Base-by-base conservation (phyloP, 139 green algal species). In the Chlorella sp. region DNA sequence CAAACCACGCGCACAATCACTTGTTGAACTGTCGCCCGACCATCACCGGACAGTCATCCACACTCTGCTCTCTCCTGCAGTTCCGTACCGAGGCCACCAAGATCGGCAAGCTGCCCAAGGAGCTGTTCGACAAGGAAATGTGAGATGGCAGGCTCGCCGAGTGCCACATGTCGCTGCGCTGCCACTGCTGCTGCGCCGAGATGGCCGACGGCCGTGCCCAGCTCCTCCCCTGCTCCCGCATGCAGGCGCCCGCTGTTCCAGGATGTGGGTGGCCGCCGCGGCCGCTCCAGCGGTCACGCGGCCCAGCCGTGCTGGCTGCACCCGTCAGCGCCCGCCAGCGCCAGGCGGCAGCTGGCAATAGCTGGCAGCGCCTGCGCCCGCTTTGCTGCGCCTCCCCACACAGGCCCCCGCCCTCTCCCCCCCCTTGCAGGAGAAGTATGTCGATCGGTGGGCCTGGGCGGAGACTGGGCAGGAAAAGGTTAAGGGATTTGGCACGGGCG, bases 401-500 rank as follows among this genome's bases (percentile, higher is more conserved):
- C 0, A 0, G 7, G 2, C 5, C 0, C 8, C 60, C 25, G 23
- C 4, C 27, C 42, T 43, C 27, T 21, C 19, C 12, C 15, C 29
- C 69, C 8, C 71, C 23, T 43, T 33, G 35, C 15, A 50, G 45
- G 23, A 6, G 17, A 41, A 78, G 40, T 76, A 89, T 77, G 79
- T 80, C 8, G 83, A 7, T 87, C 92, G 66, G 75, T 86, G 19
- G 86, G 89, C 29, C n/a, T n/a, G n/a, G n/a, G n/a, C n/a, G n/a
- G n/a, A n/a, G n/a, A n/a, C n/a, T n/a, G n/a, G n/a, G n/a, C n/a
- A n/a, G n/a, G n/a, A n/a, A n/a, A 93, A 93, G 77, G 89, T 88
- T 79, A 91, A 91, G 75, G 92, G 91, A 27, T 97, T 97, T 75
- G 60, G 85, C 23, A 95, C 91, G 8, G 84, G 74, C 23, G 92